Percentiles rank a stretch among this genome's conserved stretches.
Conservation (phyloP, 768 basidiomycete genomes). For the Macrolepiota albuminosa region DNA sequence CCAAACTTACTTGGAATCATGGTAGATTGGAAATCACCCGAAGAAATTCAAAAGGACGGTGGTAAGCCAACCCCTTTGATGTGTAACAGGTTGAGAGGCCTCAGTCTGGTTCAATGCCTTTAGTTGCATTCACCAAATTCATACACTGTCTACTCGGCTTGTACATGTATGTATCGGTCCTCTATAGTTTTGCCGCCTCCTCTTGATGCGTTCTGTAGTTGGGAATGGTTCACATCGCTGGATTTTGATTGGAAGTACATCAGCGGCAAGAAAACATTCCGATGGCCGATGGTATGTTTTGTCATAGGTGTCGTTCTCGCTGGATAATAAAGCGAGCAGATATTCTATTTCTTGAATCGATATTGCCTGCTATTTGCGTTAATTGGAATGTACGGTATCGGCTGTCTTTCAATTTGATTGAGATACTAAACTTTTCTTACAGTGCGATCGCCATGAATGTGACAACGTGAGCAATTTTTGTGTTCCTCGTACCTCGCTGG, state of each 20-base stretch:
- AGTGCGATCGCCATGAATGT: constrained; percentile 60
- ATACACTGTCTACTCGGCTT: constrained; percentile 58
- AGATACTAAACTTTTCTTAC: constrained; percentile 4
- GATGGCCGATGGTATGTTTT: constrained; percentile 57
- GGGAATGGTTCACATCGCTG: constrained; percentile 63
- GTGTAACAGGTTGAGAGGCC: not conserved
- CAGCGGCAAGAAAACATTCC: constrained; percentile 50
- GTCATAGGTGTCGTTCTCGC: not conserved
- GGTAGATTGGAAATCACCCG: constrained; percentile 53
- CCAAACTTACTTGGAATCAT: constrained; percentile 27
- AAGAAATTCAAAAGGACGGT: constrained; percentile 42
- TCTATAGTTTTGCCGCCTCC: not conserved
- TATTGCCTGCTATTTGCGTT: constrained; percentile 62
- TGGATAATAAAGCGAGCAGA: constrained; percentile 26
- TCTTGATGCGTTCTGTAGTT: constrained; percentile 31
- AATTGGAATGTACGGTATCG: constrained; percentile 55
- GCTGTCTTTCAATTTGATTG: constrained; percentile 2
- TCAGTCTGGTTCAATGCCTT: not conserved
- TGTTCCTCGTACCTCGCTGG: not conserved
- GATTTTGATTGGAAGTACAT: constrained; percentile 63
- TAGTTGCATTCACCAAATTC: constrained; percentile 48
- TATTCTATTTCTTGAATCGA: constrained; percentile 67
- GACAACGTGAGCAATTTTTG: constrained; percentile 31
- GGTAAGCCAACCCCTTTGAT: constrained; percentile 27
- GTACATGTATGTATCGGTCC: constrained; percentile 41